Base-by-base conservation (phyloP, 768 basidiomycete genomes). In the Boletales sp. region DNA sequence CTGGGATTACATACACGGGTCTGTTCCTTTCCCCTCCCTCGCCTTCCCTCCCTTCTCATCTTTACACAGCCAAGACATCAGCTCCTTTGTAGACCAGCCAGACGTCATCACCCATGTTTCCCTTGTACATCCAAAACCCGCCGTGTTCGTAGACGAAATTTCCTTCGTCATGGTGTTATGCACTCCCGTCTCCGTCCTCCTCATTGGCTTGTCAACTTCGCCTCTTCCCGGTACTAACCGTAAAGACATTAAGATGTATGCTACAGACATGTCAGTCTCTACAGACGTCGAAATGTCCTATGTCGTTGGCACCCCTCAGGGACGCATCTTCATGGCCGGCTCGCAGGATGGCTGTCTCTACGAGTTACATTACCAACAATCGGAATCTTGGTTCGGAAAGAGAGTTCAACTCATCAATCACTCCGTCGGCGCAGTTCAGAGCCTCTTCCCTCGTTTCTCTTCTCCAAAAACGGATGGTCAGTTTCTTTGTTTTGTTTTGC, bases 1-100 rank as follows among this genome's bases (percentile, higher is more conserved):
- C 19, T 98, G 97, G 97, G 93, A 99, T 68, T 99, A 97, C 66
- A 73, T 84, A 32, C 90, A 95, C 58, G 91, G 93, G 94, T 95
- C 57, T 48, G 87, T 74, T 37, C 21, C 14, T 40, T 12, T 45
- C 38, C 45, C 38, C 19, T 45, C 37, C 49, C 11, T 29, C 31
- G 48, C 4, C 19, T 31, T 9, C 3, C 11, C 45, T 21, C 13
- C 43, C 48, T 47, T 13, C 37, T 56, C 54, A 49, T 40, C 44
- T 14, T 44, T 38, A 50, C 48, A 39, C 55, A 88, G 93, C n/a
- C 85, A 89, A 67, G 91, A 94, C 65, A 85, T 97, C 56, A 86
- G 80, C 56, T 90, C 90, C n/a, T 95, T 89, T 64, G 83, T 88
- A 31, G 92, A 95, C 65, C 90, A 95, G 62, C 81, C 86, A 14